Conservation (phyloP, 257 asterid species). For the Fraxinus pennsylvanica region DNA sequence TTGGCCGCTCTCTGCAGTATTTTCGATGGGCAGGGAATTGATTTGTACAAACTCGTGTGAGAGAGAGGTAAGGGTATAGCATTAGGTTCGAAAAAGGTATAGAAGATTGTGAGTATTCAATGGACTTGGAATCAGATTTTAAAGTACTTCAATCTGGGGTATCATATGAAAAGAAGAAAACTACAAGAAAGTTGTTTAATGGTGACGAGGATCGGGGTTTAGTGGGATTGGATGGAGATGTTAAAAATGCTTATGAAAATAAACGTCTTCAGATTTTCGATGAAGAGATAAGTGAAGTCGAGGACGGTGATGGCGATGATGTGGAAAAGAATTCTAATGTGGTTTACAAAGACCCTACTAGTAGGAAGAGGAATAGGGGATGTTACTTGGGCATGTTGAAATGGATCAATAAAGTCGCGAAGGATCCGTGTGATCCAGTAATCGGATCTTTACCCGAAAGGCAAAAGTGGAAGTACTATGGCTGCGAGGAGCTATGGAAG, state of each 20-base stretch:
- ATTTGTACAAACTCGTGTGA: slow-evolving; percentile 49
- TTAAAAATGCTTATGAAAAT: background rate
- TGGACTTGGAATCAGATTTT: slow-evolving; percentile 57
- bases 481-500: slow-evolving; percentile 65
- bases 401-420: slow-evolving; percentile 64
- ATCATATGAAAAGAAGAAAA: slow-evolving; percentile 41
- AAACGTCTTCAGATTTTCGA: slow-evolving; percentile 20
- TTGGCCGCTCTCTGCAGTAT: slow-evolving; percentile 57
- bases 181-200: slow-evolving; percentile 17
- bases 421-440: slow-evolving; percentile 60
- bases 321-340: slow-evolving; percentile 21
- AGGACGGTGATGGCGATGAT: background rate
- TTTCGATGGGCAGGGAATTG: slow-evolving; percentile 52
- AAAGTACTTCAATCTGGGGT: slow-evolving; percentile 35
- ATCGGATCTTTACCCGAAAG: slow-evolving; percentile 54
- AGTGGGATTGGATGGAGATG: background rate
- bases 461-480: slow-evolving; percentile 69
- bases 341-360: slow-evolving; percentile 21
- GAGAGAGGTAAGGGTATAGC: slow-evolving; percentile 46
- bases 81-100: slow-evolving; percentile 10
- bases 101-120: slow-evolving; percentile 18
- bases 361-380: slow-evolving; percentile 61
- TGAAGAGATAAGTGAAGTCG: background rate
- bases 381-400: slow-evolving; percentile 41
- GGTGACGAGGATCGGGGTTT: slow-evolving; percentile 21